phyloP scores from a whole-genome alignment of 768 basidiomycete species.

The Pleurotus giganteus region DNA sequence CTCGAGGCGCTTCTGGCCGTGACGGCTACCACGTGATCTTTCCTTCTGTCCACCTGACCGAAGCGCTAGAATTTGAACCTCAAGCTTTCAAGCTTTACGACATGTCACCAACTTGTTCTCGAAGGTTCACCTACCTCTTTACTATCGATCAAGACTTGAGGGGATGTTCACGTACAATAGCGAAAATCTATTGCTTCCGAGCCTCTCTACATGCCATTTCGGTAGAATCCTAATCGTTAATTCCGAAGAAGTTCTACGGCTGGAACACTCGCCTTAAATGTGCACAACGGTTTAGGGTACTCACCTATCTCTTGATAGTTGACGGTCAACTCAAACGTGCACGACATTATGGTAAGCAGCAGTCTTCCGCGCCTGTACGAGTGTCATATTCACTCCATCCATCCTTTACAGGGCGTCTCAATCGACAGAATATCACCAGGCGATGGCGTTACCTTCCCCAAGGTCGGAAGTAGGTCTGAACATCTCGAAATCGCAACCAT shows the following conservation, averaged over 20 bases:
- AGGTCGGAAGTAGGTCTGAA: constrained; percentile 57
- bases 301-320: constrained; percentile 36
- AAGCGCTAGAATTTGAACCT: constrained; percentile 33
- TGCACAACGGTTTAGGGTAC: constrained; percentile 20
- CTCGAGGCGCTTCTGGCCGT: no score
- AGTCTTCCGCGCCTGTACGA: constrained; percentile 16
- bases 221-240: no score
- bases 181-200: no score
- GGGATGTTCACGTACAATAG: no score
- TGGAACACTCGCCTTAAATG: constrained; percentile 9
- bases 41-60: no score
- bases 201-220: no score
- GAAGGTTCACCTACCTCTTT: no score
- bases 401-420: constrained; percentile 59
- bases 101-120: no score
- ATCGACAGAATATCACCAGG: constrained; percentile 56
- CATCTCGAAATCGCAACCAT: constrained; percentile 12
- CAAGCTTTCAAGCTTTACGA: constrained; percentile 9
- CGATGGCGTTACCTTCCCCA: constrained; percentile 63
- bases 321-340: constrained; percentile 19
- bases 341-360: constrained; percentile 29
- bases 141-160: no score
- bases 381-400: constrained; percentile 13
- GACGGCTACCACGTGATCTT: no score
- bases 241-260: no score